These are phyloP conservation scores for Microdochium bolleyi DNA, from an alignment of 2,329 filamentous ascomycete species.

Conservation along the genomic window DNA sequence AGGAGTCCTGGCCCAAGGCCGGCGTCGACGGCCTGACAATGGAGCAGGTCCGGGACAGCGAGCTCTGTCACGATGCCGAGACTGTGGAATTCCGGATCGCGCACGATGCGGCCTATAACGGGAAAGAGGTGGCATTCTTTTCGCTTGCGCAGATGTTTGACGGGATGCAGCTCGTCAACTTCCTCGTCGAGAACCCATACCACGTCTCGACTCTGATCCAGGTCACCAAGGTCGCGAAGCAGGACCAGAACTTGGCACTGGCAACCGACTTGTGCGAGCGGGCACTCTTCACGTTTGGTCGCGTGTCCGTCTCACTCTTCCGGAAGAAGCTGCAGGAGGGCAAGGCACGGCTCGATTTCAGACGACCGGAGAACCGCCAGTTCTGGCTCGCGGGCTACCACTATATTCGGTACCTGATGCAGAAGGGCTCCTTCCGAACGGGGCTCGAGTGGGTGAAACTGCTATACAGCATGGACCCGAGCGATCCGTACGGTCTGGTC, in stretches of 20 bases:
- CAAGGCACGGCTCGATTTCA: conserved; percentile 73
- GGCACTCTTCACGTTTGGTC: conserved; percentile 88
- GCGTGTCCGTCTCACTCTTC: conserved; percentile 79
- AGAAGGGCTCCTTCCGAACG: conserved; percentile 90
- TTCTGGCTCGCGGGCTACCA: conserved; percentile 86
- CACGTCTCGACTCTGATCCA: conserved; percentile 92
- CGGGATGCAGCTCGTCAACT: conserved; percentile 70
- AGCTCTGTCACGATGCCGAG: conserved; percentile 28
- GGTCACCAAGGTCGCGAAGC: conserved; percentile 84
- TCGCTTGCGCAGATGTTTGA: conserved; percentile 75
- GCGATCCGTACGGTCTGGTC: conserved; percentile 76
- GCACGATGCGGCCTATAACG: conserved; percentile 67
- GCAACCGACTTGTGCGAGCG: conserved; percentile 84
- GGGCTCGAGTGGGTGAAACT: conserved; percentile 91
- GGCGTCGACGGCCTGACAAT: conserved; percentile 78
- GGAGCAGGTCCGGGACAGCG: conserved; percentile 42
- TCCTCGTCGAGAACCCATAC: conserved; percentile 72
- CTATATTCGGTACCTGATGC: conserved; percentile 76
- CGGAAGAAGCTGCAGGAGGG: conserved; percentile 67
- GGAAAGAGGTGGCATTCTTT: conserved; percentile 69
- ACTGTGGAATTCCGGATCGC: conserved; percentile 68
- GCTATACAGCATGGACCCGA: conserved; percentile 64
- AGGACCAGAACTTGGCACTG: conserved; percentile 80
- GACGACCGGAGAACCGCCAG: conserved; percentile 79
- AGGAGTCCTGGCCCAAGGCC: conserved; percentile 77